phyloP scores from a whole-genome alignment of 306 rosid species.

The Potentilla sterilis region DNA sequence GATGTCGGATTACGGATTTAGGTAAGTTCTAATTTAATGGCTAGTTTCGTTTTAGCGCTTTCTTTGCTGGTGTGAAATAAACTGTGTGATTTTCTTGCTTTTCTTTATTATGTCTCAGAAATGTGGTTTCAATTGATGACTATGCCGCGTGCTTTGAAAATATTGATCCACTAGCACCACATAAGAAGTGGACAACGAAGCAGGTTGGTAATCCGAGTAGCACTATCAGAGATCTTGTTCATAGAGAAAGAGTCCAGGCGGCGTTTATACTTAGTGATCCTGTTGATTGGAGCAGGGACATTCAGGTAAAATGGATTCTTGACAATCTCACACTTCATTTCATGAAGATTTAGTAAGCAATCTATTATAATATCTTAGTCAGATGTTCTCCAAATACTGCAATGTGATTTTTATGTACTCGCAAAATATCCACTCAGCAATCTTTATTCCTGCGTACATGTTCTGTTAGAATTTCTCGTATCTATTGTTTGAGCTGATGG shows the following conservation, averaged over 20 bases:
- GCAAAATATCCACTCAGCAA: not conserved
- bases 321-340: not conserved
- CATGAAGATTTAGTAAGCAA: not conserved
- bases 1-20: slow-evolving; percentile 87
- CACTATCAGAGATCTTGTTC: slow-evolving; percentile 37
- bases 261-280: slow-evolving; percentile 83
- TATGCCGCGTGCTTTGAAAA: slow-evolving; percentile 74
- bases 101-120: slow-evolving; percentile 41
- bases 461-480: slow-evolving; percentile 16
- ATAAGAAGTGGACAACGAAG: slow-evolving; percentile 71
- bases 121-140: slow-evolving; percentile 80
- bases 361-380: not conserved
- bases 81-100: slow-evolving; percentile 10
- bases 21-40: slow-evolving; percentile 43
- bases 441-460: not conserved
- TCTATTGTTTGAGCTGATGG: not conserved
- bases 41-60: not conserved
- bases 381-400: not conserved
- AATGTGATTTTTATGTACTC: not conserved
- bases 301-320: slow-evolving; percentile 51
- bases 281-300: slow-evolving; percentile 96
- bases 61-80: not conserved
- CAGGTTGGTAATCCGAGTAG: slow-evolving; percentile 29
- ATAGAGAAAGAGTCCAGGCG: slow-evolving; percentile 70
- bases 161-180: slow-evolving; percentile 79